Evolutionary conservation across 225 moss, liverwort and hornwort genomes (phyloP), one percentile per base, ranked within the genome.

Genomic region (Physcomitrium patens): DNA sequence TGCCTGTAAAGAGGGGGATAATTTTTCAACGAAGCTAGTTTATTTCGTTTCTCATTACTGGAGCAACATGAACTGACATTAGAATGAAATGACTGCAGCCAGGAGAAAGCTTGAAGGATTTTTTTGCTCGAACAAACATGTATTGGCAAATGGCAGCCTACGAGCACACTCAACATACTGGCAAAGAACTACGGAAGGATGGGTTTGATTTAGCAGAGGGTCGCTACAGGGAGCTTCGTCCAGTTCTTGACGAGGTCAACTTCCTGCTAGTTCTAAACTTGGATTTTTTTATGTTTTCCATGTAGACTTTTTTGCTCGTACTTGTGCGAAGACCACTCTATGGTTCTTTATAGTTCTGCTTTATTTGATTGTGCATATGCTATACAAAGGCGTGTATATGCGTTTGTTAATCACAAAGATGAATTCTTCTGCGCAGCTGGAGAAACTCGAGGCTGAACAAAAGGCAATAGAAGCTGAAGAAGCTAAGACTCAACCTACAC

Each of bases 81-180:
- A 72, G 52, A n/a, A 51, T 61, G 58, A 50, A 60, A 61, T 68
- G 56, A 51, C 24, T 67, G 83, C 87, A 93, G 93, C 83, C 91
- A 49, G 89, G 91, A 76, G 93, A 93, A 76, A 87, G 80, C 66
- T 82, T 93, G 77, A 89, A 78, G 78, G 89, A 77, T 47, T 93
- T 93, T 68, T 93, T 93, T 71, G 88, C 83, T 44, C 83, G 93
- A 68, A 93, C 93, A 28, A 83, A 81, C 69, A 89, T 91, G 81
- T 93, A 93, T 63, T 93, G 93, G 93, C 93, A 91, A 78, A 87
- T 91, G 86, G 93, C 93, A 68, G 93, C 93, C 23, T 93, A 91
- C 77, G 93, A 91, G 50, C 93, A 93, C 54, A 93, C 93, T 2
- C 91, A 91, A 70, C 93, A 93, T 57, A 93, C 93, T 31, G 93